Base-by-base conservation (phyloP, 768 basidiomycete genomes). In the Agrocybe pediades region DNA sequence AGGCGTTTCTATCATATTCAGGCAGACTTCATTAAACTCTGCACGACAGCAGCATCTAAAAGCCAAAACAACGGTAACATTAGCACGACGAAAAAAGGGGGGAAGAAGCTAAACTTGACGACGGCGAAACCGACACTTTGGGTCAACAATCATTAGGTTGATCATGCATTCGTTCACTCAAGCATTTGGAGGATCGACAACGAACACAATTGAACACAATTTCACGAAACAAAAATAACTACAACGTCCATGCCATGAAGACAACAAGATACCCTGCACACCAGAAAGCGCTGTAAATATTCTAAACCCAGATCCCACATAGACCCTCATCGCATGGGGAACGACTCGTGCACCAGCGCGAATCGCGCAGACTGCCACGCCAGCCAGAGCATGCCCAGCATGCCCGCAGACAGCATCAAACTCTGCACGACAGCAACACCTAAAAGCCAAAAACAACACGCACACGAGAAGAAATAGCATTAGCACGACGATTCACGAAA, bases 361-460 rank as follows among this genome's bases (percentile, higher is more conserved):
- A 50, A 59, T 54, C 75, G 73, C 42, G 75, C 73, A 20, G 82
- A 81, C 49, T 74, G 75, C 79, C 78, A 82, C 45, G 77, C 77
- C 20, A 84, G 61, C 80, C 81, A 85, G 47, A 73, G 61, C 48
- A 83, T 66, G 2, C 67, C 65, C n/a, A 71, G 41, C 73, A 85
- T 73, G 8, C 79, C 77, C 44, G 65, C 71, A 11, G 82, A 80
- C 51, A 85, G 61, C 9, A 69, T 70, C 47, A 79, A 56, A 54
- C 82, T 78, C 66, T 80, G 73, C 4, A 85, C n/a, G 19, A 85
- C 68, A 0, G 80, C 79, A 41, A 85, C 51, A n/a, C 65, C 77
- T 81, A 48, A 15, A 23, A 46, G 41, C n/a, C 21, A 51, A 19
- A 29, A 41, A 9, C 20, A 48, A 19, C 39, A 46, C 20, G 25